These are phyloP conservation scores for Naegleria gruberi DNA, from an alignment of 208 protist species.

Conservation along the genomic window DNA sequence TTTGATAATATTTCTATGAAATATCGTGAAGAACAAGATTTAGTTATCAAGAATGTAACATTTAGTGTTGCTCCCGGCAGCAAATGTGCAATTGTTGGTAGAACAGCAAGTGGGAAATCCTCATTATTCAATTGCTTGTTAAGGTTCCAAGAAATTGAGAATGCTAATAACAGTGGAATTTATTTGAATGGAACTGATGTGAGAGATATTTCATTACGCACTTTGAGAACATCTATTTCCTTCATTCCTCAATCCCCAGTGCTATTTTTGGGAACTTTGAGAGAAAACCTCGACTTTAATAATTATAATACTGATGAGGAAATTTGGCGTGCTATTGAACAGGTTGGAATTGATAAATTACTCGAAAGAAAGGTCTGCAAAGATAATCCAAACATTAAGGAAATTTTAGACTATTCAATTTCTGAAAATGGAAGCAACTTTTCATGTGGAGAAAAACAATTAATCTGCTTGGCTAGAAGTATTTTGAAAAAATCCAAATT, in stretches of 20 bases:
- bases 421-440: conserved; percentile 28
- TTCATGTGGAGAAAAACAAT: conserved; percentile 37
- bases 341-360: background rate
- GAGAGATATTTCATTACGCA: background rate
- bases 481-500: conserved; percentile 30
- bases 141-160: conserved; percentile 17
- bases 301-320: conserved; percentile 27
- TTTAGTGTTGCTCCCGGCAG: conserved; percentile 40
- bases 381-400: no score
- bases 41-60: conserved; percentile 38
- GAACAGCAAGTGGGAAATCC: conserved; percentile 51
- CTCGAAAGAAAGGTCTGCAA: no score
- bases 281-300: conserved; percentile 54
- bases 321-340: conserved; percentile 25
- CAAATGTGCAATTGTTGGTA: conserved; percentile 68
- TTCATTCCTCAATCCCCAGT: conserved; percentile 49
- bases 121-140: conserved; percentile 31
- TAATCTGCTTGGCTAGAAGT: conserved; percentile 38
- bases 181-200: conserved; percentile 31
- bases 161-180: conserved; percentile 18
- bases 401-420: background rate
- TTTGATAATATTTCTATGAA: background rate
- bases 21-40: conserved; percentile 22
- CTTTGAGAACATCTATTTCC: background rate
- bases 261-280: conserved; percentile 52